phyloP scores from a whole-genome alignment of 352 stramenopile genomes.

The Phytophthora tubulina region DNA sequence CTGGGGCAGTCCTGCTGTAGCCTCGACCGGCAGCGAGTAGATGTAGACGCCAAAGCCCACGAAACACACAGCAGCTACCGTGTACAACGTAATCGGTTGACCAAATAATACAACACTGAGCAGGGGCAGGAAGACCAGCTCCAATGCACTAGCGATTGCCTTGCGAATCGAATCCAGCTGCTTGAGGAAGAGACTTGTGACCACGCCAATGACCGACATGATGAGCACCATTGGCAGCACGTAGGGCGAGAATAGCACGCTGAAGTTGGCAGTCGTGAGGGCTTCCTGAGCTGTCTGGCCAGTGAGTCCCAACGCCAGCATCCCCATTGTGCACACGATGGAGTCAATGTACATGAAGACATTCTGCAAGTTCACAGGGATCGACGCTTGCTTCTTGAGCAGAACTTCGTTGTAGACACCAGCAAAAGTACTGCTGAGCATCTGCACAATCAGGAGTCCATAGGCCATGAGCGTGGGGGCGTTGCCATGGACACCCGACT shows the following conservation, averaged over 20 bases:
- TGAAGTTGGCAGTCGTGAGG: slow-evolving; percentile 55
- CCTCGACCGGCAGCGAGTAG: slow-evolving; percentile 73
- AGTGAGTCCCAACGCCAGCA: slow-evolving; percentile 76
- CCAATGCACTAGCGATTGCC: slow-evolving; percentile 78
- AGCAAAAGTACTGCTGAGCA: slow-evolving; percentile 85
- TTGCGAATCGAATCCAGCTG: slow-evolving; percentile 84
- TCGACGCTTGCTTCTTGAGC: slow-evolving; percentile 78
- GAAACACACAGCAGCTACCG: slow-evolving; percentile 65
- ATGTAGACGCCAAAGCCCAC: slow-evolving; percentile 84
- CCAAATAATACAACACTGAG: slow-evolving; percentile 73
- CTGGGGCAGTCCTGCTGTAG: slow-evolving; percentile 25
- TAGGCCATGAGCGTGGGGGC: slow-evolving; percentile 60
- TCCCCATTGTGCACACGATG: slow-evolving; percentile 71
- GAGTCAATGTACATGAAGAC: slow-evolving; percentile 90
- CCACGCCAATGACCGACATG: slow-evolving; percentile 84
- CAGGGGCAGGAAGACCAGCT: slow-evolving; percentile 78
- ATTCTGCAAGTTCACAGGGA: slow-evolving; percentile 83
- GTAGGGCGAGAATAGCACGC: slow-evolving; percentile 74
- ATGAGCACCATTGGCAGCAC: slow-evolving; percentile 86
- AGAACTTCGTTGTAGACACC: slow-evolving; percentile 88
- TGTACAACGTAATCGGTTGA: slow-evolving; percentile 63
- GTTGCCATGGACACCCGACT: slow-evolving; percentile 2
- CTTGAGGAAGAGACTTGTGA: slow-evolving; percentile 87
- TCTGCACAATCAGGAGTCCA: slow-evolving; percentile 71
- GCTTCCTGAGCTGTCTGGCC: slow-evolving; percentile 73